Conservation (phyloP, 129 eudicot genomes). For the Gnaphalium uliginosum region DNA sequence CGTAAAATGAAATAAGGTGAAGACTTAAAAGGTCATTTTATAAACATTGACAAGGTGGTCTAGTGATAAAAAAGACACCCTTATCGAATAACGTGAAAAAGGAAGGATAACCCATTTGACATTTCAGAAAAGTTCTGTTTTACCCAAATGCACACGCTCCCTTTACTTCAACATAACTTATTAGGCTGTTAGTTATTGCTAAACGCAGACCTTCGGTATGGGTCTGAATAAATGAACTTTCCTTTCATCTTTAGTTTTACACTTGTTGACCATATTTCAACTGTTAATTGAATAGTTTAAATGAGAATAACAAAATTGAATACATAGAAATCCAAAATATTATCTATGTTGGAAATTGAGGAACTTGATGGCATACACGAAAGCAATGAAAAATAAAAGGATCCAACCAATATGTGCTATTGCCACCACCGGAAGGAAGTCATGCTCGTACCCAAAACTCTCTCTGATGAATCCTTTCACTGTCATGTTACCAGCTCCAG, state of each 20-base stretch:
- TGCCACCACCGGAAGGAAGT: slow-evolving; percentile 22
- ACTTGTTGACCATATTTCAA: background rate
- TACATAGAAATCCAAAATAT: background rate
- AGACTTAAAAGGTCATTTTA: no score
- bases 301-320: background rate
- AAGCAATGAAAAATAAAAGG: slow-evolving; percentile 9
- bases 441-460: slow-evolving; percentile 10
- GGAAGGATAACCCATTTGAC: no score
- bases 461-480: slow-evolving; percentile 11
- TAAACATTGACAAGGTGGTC: no score
- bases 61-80: no score
- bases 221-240: background rate
- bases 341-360: slow-evolving; percentile 18
- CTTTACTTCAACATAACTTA: no score
- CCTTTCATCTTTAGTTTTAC: background rate
- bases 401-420: slow-evolving; percentile 25
- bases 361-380: slow-evolving; percentile 14
- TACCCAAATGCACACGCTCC: no score
- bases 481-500: slow-evolving; percentile 17
- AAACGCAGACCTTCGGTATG: background rate
- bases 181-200: background rate
- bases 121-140: no score
- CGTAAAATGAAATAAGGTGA: no score
- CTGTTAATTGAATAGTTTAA: background rate
- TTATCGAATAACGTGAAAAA: no score